phyloP scores from a whole-genome alignment of 1,284 basidiomycete species.

The Boletus hoseneyae region DNA sequence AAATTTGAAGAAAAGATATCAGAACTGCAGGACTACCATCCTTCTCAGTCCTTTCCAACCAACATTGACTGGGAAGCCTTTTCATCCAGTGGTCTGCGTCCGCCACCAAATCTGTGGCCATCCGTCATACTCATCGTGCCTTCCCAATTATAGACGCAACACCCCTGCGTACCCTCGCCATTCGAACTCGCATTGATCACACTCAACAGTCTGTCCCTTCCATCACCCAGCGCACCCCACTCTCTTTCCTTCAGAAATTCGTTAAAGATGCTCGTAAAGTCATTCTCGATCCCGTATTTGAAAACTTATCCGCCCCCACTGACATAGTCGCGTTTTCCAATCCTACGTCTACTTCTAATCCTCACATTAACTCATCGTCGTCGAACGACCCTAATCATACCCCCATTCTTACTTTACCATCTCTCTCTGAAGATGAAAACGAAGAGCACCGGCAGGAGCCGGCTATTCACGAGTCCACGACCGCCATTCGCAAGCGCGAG shows the following conservation, averaged over 20 bases:
- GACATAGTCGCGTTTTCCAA: constrained; percentile 20
- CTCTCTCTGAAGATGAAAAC: constrained; percentile 42
- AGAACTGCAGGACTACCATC: constrained; percentile 39
- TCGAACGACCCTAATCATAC: constrained; percentile 22
- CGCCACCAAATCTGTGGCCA: not conserved
- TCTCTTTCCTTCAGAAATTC: constrained; percentile 60
- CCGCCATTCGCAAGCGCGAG: constrained; percentile 37
- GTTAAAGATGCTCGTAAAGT: constrained; percentile 50
- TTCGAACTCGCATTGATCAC: constrained; percentile 35
- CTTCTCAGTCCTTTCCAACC: constrained; percentile 27
- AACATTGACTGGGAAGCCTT: constrained; percentile 34
- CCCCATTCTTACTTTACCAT: constrained; percentile 19
- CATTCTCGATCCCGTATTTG: constrained; percentile 61
- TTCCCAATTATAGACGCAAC: constrained; percentile 34
- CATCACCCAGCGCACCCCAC: constrained; percentile 40
- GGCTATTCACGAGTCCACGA: constrained; percentile 18
- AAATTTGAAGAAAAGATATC: constrained; percentile 17
- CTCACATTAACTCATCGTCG: constrained; percentile 21
- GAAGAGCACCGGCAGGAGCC: constrained; percentile 34
- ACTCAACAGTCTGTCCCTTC: constrained; percentile 37
- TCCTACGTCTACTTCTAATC: constrained; percentile 32
- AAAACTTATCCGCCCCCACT: constrained; percentile 31
- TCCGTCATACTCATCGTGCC: constrained; percentile 7
- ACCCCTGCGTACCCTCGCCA: constrained; percentile 45
- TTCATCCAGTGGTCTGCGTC: constrained; percentile 29